Evolutionary conservation across 148 eudicot species (phyloP), one percentile per base, ranked within the genome.

Genomic region (Rhododendron molle): DNA sequence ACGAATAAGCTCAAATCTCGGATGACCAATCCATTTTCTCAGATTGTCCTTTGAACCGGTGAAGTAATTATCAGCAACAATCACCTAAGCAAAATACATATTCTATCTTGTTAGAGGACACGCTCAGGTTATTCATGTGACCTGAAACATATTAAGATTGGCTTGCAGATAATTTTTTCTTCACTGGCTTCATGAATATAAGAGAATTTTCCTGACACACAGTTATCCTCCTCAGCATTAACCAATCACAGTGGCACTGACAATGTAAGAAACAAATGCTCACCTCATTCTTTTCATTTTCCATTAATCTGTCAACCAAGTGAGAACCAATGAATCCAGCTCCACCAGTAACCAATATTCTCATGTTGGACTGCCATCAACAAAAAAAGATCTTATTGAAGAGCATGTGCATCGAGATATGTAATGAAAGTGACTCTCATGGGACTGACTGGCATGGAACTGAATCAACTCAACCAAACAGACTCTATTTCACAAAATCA

Each of bases 251-350:
- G 18, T 34, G 12, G 62, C 32, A 52, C 7, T 52, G 40, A 54
- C 28, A 78, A 76, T 40, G 20, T 38, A 44, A 49, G 12, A 10
- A 47, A 71, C 28, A 78, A 72, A 71, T 30, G 38, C 88, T 81
- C 32, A 94, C 98, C 96, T 94, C 98, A 83, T 96, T 96, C 90
- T 96, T 94, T 88, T 96, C 98, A 87, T 96, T 92, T 86, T 94
- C 89, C 98, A 94, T 94, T 90, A 96, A 87, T 85, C 86, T 94
- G 89, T 96, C 99, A 12, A 96, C 99, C 30, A 96, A 86, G 89
- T 96, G 99, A 87, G 99, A 96, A 81, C 99, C 99, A 88, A 96
- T 96, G 91, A 96, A 96, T 78, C 99, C 99, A 76, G 99, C 99
- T 88, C 99, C 99, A 26, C 99, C 99, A 50, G 98, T 94, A 72